Base-by-base conservation (phyloP, 495 filamentous ascomycete genomes). In the Penicillium malachiteum region DNA sequence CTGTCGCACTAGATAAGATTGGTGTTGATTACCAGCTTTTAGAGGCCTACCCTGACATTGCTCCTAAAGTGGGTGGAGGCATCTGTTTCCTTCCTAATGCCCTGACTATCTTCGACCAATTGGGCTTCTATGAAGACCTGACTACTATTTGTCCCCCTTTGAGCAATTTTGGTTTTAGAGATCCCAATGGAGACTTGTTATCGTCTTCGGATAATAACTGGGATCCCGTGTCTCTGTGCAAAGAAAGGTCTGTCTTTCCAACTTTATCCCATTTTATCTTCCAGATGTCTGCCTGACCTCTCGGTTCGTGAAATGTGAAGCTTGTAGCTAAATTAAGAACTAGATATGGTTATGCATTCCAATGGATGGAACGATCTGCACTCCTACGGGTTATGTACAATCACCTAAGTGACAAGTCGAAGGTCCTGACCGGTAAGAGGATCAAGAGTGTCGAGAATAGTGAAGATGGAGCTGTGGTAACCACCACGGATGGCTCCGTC, bases 401-500 rank as follows among this genome's bases (percentile, higher is more conserved):
- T 21, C 44, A 32, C 12, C 18, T 47, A 2, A 9, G 5, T 2
- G 44, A 47, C 18, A 47, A 47, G 18, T 47, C 44, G 17, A 47
- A 32, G n/a, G 7, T 47, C 6, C n/a, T 47, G 17, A 7, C 44
- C 9, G 11, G 12, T 10, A 47, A 47, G 44, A n/a, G 44, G 26
- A 10, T 47, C 44, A 9, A 47, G 3, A 10, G 6, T 13, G 17
- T 47, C 9, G 26, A 47, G 44, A 16, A 47, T 13, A n/a, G 3
- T 3, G 44, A 47, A 5, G 44, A 48, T 14, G 55, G 62, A 51
- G 78, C 78, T 5, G 64, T 58, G 3, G 33, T 60, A 0, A 72
- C 64, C 46, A 48, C 57, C 7, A 47, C 18, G 9, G 44, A 47
- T 31, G 44, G 44, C 6, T 47, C 44, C 3, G 12, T 13, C 2